Evolutionary conservation across 345 rosid species (phyloP).

Genomic region (Moringa oleifera): DNA sequence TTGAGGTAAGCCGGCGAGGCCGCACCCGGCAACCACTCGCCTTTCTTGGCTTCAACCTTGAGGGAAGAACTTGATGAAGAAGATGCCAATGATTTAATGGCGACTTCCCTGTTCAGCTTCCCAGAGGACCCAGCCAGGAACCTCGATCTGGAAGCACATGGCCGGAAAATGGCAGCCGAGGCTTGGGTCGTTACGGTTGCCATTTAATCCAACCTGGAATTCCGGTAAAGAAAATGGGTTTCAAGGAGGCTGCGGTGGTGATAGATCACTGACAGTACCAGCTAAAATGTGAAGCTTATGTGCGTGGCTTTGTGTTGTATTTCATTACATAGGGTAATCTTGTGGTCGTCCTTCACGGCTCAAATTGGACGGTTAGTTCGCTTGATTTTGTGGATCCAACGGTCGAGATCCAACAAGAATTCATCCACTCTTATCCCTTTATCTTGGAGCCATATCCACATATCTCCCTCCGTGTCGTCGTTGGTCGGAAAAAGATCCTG

Average conservation of each 20-base stretch:
- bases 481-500: slow-evolving; percentile 50
- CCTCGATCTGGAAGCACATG: slow-evolving; percentile 41
- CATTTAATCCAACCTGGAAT: slow-evolving; percentile 40
- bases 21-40: slow-evolving; percentile 96
- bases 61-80: slow-evolving; percentile 25
- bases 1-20: slow-evolving; percentile 72
- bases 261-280: slow-evolving; percentile 13
- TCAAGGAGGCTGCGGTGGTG: slow-evolving; percentile 7
- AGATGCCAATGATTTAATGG: slow-evolving; percentile 31
- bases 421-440: slow-evolving; percentile 29
- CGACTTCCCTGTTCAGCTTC: slow-evolving; percentile 39
- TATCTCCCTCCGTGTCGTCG: slow-evolving; percentile 35
- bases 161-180: slow-evolving; percentile 79
- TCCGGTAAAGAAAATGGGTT: slow-evolving; percentile 8
- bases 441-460: slow-evolving; percentile 48
- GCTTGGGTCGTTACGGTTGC: slow-evolving; percentile 88
- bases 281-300: neutral
- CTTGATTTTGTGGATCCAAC: slow-evolving; percentile 20
- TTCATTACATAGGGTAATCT: slow-evolving; percentile 6
- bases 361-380: slow-evolving; percentile 15
- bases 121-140: slow-evolving; percentile 61
- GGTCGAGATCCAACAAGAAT: slow-evolving; percentile 32
- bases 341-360: slow-evolving; percentile 33
- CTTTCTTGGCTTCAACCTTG: slow-evolving; percentile 83
- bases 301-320: slow-evolving; percentile 8